These are phyloP conservation scores for Eremothecium coryli DNA, from an alignment of 1,139 yeast species.

Conservation along the genomic window DNA sequence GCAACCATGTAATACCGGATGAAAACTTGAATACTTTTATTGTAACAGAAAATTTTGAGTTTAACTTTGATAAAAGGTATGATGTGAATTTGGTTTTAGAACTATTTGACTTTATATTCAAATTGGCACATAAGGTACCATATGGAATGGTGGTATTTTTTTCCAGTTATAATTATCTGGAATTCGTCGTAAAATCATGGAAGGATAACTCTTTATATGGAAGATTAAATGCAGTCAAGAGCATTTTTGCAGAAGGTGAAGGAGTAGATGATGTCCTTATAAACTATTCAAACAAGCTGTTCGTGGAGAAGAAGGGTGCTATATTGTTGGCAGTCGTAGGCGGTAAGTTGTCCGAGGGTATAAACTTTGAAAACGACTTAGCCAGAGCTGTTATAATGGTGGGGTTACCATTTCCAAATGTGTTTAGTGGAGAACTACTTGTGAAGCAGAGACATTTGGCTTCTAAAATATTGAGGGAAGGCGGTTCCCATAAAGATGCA, in stretches of 20 bases:
- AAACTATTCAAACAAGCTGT: slow-evolving; percentile 41
- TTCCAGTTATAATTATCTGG: slow-evolving; percentile 73
- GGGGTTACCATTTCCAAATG: slow-evolving; percentile 87
- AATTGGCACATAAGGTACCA: slow-evolving; percentile 46
- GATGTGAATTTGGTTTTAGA: slow-evolving; percentile 38
- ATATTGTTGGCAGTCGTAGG: slow-evolving; percentile 80
- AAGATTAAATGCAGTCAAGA: slow-evolving; percentile 35
- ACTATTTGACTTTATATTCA: slow-evolving; percentile 44
- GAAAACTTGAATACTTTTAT: slow-evolving; percentile 57
- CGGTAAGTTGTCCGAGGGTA: slow-evolving; percentile 91
- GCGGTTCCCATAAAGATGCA: slow-evolving; percentile 25
- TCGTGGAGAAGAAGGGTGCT: slow-evolving; percentile 41
- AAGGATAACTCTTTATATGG: slow-evolving; percentile 31
- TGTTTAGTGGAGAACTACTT: slow-evolving; percentile 71
- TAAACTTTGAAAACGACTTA: slow-evolving; percentile 75
- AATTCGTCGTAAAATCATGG: slow-evolving; percentile 47
- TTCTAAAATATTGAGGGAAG: slow-evolving; percentile 27
- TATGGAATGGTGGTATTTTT: slow-evolving; percentile 73
- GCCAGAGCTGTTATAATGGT: slow-evolving; percentile 84
- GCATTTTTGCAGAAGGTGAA: slow-evolving; percentile 49
- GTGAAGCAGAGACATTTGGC: slow-evolving; percentile 66
- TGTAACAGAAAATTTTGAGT: slow-evolving; percentile 43
- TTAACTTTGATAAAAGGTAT: slow-evolving; percentile 59
- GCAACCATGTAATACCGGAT: slow-evolving; percentile 80
- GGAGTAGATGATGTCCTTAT: slow-evolving; percentile 40